Base-by-base conservation (phyloP, 2,329 filamentous ascomycete species). In the Arthrobotrys entomopaga region DNA sequence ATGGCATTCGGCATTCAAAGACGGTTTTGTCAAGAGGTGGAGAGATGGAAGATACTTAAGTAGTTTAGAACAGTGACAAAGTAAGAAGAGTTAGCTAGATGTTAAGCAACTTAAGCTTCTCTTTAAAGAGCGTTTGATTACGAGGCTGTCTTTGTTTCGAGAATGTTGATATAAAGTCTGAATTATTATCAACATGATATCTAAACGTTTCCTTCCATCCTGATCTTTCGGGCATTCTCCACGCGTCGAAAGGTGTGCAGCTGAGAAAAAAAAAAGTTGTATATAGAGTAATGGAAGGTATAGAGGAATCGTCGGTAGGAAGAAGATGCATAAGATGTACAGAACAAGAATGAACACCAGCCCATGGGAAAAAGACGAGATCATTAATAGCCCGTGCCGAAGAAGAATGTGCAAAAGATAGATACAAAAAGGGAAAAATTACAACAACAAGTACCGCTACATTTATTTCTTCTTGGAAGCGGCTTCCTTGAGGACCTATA, bases 401-500 rank as follows among this genome's bases (percentile, higher is more conserved):
- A 75, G 67, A 76, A 77, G 70, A 69, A 75, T 76, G 48, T 63
- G 63, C 76, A 53, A 70, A 65, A 71, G 63, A 77, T 71, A 72
- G 57, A 63, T 65, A 67, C 71, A 75, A 69, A 75, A 70, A 57
- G 59, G 67, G 64, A 50, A 29, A 42, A 34, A 34, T 34, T 34
- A 34, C 2, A 34, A 34, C 29, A 34, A 42, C 43, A 56, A 29
- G 43, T 24, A 52, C 58, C 57, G 59, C 59, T 64, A 46, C 46
- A 50, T 67, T 76, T 76, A 76, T 64, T 72, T 73, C 78, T 78
- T 79, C 77, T 78, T 79, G 75, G 76, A 71, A 42, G 77, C 75
- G 13, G 78, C 77, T 66, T 79, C 78, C 77, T 79, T 79, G 64
- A 79, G 78, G 22, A 79, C 78, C 78, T 79, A 22, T 58, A 53